Base-by-base conservation (phyloP, 768 basidiomycete genomes). In the Agrocybe praecox region DNA sequence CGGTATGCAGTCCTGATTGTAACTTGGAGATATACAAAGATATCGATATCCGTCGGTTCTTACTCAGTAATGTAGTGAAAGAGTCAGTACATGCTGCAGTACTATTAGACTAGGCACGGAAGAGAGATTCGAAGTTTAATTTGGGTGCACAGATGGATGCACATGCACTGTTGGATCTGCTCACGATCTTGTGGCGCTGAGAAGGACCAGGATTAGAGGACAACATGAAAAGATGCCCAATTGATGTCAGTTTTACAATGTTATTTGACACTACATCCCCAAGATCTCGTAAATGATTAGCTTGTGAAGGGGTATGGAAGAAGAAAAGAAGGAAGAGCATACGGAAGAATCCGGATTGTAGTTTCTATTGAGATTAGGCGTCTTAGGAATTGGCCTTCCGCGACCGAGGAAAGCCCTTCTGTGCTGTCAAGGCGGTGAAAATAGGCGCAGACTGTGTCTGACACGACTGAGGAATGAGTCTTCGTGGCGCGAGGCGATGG, bases 41-140 rank as follows among this genome's bases (percentile, higher is more conserved):
- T n/a, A n/a, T n/a, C n/a, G n/a, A n/a, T n/a, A n/a, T n/a, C n/a
- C n/a, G n/a, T n/a, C n/a, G n/a, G n/a, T n/a, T n/a, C n/a, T n/a
- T n/a, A n/a, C n/a, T n/a, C n/a, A n/a, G n/a, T n/a, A n/a, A n/a
- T n/a, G n/a, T n/a, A n/a, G n/a, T n/a, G 14, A 40, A 6, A 6
- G 36, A 12, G 12, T 47, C 32, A 45, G 18, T 21, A 26, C 32
- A 48, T 47, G 53, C 46, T 52, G 45, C 36, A 46, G 42, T 40
- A 36, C 22, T 40, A 29, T 45, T 47, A 46, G 46, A 50, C 49
- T 56, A 54, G 46, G 55, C 44, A 54, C 57, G 58, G 51, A 55
- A 36, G 40, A 33, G 49, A 57, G 59, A 57, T 61, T 54, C 52
- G 23, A 50, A 58, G 53, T 18, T 58, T 57, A 54, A 56, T 29